Conservation (phyloP, 345 rosid species). For the Sonneratia alba region DNA sequence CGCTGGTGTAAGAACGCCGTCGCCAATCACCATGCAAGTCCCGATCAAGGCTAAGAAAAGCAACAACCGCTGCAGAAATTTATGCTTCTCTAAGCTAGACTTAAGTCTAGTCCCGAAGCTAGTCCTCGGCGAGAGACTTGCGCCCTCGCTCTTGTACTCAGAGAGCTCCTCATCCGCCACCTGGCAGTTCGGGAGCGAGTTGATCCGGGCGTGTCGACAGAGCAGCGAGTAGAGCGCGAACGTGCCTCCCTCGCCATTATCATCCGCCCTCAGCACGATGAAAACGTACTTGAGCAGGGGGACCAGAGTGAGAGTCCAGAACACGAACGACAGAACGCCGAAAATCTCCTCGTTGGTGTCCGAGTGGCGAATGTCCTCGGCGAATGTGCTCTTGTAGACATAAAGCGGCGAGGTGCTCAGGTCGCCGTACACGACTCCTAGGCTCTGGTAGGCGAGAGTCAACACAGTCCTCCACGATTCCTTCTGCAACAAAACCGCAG, state of each 20-base stretch:
- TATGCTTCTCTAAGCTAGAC: constrained; percentile 51
- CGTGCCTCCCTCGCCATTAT: constrained; percentile 92
- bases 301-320: constrained; percentile 15
- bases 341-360: constrained; percentile 6
- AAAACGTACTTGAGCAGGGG: constrained; percentile 6
- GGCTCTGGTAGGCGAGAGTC: constrained; percentile 4
- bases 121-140: constrained; percentile 24
- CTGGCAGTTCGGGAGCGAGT: constrained; percentile 72
- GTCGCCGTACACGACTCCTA: constrained; percentile 1
- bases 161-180: constrained; percentile 63
- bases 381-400: constrained; percentile 10
- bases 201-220: constrained; percentile 83
- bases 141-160: constrained; percentile 47
- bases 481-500: not conserved
- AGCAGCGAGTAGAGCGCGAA: constrained; percentile 82
- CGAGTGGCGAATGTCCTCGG: not conserved
- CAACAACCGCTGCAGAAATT: constrained; percentile 62
- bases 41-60: constrained; percentile 77
- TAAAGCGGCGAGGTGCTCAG: constrained; percentile 5
- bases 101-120: constrained; percentile 51
- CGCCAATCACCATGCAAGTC: constrained; percentile 96
- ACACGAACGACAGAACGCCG: constrained; percentile 7
- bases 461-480: not conserved
- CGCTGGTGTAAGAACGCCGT: constrained; percentile 67
- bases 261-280: constrained; percentile 46